These are phyloP conservation scores for Triangularia verruculosa DNA, from an alignment of 2,329 filamentous ascomycete genomes.

Conservation along the genomic window DNA sequence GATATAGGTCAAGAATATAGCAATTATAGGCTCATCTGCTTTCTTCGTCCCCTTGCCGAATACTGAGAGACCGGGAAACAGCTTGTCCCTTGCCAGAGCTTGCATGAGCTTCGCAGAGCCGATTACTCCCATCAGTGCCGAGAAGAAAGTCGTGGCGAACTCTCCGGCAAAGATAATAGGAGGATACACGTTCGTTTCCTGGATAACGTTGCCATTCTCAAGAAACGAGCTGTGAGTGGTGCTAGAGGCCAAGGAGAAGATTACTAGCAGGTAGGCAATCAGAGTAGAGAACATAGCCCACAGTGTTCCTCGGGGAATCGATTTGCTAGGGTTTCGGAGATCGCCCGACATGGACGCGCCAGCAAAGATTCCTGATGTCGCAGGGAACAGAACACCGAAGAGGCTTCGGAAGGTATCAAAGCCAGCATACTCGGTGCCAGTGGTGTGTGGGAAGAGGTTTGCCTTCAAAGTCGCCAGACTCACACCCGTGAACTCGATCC, in stretches of 20 bases:
- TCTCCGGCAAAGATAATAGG: slow-evolving; percentile 75
- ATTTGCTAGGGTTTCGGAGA: slow-evolving; percentile 74
- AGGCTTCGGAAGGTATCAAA: slow-evolving; percentile 73
- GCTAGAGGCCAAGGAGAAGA: slow-evolving; percentile 73
- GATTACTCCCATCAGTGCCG: slow-evolving; percentile 81
- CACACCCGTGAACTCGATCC: slow-evolving; percentile 76
- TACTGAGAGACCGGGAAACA: slow-evolving; percentile 71
- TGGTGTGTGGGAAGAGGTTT: slow-evolving; percentile 72
- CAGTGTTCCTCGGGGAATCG: slow-evolving; percentile 81
- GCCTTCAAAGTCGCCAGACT: slow-evolving; percentile 65
- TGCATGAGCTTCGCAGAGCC: slow-evolving; percentile 82
- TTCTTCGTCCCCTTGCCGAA: slow-evolving; percentile 72
- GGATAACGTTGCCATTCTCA: slow-evolving; percentile 73
- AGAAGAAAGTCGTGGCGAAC: slow-evolving; percentile 80
- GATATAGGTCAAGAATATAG: slow-evolving; percentile 71
- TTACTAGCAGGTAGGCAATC: slow-evolving; percentile 70
- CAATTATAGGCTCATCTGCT: slow-evolving; percentile 71
- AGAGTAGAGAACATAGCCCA: slow-evolving; percentile 76
- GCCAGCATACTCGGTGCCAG: slow-evolving; percentile 59
- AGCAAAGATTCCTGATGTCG: slow-evolving; percentile 60
- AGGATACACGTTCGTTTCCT: slow-evolving; percentile 74
- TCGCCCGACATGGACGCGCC: slow-evolving; percentile 92
- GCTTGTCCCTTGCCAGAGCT: slow-evolving; percentile 73
- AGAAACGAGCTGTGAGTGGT: slow-evolving; percentile 73
- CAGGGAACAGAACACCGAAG: slow-evolving; percentile 83